Conservation (phyloP, 1,284 basidiomycete species). For the Golubevia pallescens region DNA sequence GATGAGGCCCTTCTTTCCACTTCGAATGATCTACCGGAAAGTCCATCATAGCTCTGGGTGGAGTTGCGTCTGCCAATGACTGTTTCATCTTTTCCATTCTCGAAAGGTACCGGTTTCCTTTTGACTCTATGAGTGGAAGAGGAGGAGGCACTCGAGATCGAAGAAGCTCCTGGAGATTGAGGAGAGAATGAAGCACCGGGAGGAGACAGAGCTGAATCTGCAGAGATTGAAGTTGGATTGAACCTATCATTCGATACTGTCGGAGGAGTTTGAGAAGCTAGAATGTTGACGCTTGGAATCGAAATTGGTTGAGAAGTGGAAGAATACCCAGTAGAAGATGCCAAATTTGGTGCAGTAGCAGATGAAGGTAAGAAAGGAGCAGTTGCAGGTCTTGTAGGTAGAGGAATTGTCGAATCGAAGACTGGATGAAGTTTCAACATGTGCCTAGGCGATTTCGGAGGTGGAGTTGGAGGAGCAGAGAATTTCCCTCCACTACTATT, state of each 20-base stretch:
- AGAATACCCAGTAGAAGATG: no score
- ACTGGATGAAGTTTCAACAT: no score
- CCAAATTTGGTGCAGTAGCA: no score
- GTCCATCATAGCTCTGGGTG: conserved; percentile 5
- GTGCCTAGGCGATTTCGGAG: no score
- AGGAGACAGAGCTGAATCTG: not conserved
- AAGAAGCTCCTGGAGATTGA: conserved; percentile 19
- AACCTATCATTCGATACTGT: not conserved
- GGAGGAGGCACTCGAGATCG: conserved; percentile 19
- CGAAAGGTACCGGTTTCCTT: conserved; percentile 25
- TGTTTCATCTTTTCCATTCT: conserved; percentile 2
- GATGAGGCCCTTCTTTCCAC: not conserved
- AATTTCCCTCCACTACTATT: no score
- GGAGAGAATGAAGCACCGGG: not conserved
- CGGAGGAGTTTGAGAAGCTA: not conserved
- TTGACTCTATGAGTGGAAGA: conserved; percentile 30
- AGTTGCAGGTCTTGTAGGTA: no score
- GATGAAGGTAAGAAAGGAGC: no score
- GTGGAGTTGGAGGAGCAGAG: no score
- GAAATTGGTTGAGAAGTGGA: conserved; percentile 12
- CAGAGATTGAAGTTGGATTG: not conserved
- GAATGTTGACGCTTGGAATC: conserved; percentile 7
- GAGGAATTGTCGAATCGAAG: no score
- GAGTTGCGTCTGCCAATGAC: conserved; percentile 5
- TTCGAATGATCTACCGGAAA: not conserved